Conservation (phyloP, 345 rosid species). For the Citrus hindsii region DNA sequence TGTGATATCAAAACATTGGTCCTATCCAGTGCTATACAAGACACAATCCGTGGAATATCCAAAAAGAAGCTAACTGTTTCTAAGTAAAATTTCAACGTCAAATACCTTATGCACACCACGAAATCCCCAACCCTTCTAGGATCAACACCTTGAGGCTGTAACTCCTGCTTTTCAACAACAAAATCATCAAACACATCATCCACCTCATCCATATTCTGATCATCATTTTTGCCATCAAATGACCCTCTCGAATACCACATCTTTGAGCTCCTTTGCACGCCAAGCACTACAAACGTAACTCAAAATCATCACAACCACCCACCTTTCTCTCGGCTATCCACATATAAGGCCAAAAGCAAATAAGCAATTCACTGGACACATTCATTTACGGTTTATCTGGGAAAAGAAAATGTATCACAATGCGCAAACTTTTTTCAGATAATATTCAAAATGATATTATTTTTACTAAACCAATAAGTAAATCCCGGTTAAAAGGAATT, state of each 20-base stretch:
- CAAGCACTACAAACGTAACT: constrained; percentile 21
- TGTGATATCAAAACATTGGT: neutral
- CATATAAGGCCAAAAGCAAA: neutral
- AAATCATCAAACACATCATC: constrained; percentile 41
- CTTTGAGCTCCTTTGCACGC: constrained; percentile 32
- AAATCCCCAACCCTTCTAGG: constrained; percentile 87
- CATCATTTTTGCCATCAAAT: constrained; percentile 20
- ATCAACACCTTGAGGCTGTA: constrained; percentile 77
- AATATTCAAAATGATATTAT: neutral
- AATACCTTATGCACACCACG: constrained; percentile 95
- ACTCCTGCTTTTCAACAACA: constrained; percentile 45
- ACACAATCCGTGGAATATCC: neutral
- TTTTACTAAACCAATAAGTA: neutral
- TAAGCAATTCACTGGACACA: neutral
- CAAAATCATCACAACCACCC: constrained; percentile 1
- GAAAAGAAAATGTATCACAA: neutral
- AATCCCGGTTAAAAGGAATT: neutral
- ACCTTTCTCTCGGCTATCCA: neutral
- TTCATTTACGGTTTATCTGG: neutral
- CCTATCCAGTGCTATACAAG: neutral
- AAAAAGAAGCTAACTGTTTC: neutral
- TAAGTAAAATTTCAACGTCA: neutral
- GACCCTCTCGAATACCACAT: constrained; percentile 34
- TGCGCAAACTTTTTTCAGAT: neutral
- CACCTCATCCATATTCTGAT: constrained; percentile 15